Evolutionary conservation across 306 rosid species (phyloP).

Genomic region (Senna siamea): DNA sequence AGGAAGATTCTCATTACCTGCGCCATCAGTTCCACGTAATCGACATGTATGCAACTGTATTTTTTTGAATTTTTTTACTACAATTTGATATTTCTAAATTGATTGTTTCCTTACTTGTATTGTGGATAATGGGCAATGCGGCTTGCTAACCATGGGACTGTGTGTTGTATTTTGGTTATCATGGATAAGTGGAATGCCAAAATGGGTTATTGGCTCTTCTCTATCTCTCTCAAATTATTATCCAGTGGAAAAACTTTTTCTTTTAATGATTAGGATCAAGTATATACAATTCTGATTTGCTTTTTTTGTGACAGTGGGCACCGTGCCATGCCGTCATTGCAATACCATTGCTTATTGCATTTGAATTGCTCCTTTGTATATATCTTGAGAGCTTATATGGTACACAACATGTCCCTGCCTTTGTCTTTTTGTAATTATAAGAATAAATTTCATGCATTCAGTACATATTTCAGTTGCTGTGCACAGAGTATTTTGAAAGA

Average conservation of each 20-base stretch:
- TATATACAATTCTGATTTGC: conserved; percentile 26
- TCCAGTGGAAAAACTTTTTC: background rate
- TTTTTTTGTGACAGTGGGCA: conserved; percentile 92
- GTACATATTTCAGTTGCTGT: background rate
- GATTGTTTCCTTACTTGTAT: background rate
- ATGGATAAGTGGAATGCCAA: background rate
- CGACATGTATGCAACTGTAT: conserved; percentile 65
- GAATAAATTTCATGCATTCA: conserved; percentile 19
- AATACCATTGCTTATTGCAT: conserved; percentile 85
- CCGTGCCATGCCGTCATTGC: conserved; percentile 98
- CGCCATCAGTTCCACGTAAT: conserved; percentile 94
- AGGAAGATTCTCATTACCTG: conserved; percentile 98
- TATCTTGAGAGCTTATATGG: conserved; percentile 89
- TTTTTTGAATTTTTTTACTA: conserved; percentile 27
- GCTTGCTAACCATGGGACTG: background rate
- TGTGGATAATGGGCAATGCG: background rate
- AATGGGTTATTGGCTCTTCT: background rate
- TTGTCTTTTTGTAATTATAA: conserved; percentile 15
- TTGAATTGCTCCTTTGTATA: conserved; percentile 97
- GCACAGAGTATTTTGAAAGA: background rate
- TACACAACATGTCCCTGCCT: conserved; percentile 42
- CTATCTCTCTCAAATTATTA: conserved; percentile 11
- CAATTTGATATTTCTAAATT: conserved; percentile 13
- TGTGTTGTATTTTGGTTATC: background rate
- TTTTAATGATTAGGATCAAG: background rate